Evolutionary conservation across 2,329 filamentous ascomycete genomes (phyloP), one percentile per base, ranked within the genome.

Genomic region (Colletotrichum euphorbiae): DNA sequence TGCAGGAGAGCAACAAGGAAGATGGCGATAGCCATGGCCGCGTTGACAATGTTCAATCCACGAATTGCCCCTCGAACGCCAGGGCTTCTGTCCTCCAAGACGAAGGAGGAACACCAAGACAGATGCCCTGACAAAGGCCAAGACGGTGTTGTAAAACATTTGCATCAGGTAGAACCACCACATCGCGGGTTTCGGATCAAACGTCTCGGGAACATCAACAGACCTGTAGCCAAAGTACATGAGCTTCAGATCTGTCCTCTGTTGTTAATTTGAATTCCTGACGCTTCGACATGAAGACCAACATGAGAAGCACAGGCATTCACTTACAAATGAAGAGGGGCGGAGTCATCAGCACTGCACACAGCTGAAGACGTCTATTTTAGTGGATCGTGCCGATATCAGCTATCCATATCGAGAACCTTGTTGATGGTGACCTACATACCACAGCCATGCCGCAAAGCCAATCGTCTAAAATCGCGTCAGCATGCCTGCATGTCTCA

Each of bases 61-160:
- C 75, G 56, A 52, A 80, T 78, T 19, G 75, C 72, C 8, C 74
- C 70, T 33, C 75, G 73, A 2, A 81, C 74, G 21, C 69, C 76
- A 31, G 57, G 57, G 72, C 64, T 80, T 81, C 61, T 80, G 73
- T 40, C 78, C 73, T 55, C 78, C 77, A 1, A 84, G 76, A 1
- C 80, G 80, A 17, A 81, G 75, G n/a, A 83, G 75, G 66, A 83
- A 82, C n/a, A 84, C 69, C 4, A 84, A 76, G 17, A 83, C 75
- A 0, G 82, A 84, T 2, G 78, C 77, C 71, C 84, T 84, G 63
- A 83, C 78, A 9, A 84, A 75, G 4, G 80, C 80, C 2, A 84
- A 71, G 50, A 83, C 80, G 0, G 82, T 82, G 58, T 82, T 84
- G 74, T 84, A 84, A 2, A 81, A 72, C 8, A 82, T 72, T 48